Evolutionary conservation across 495 filamentous ascomycete species (phyloP).

Genomic region (Penicillium steckii): DNA sequence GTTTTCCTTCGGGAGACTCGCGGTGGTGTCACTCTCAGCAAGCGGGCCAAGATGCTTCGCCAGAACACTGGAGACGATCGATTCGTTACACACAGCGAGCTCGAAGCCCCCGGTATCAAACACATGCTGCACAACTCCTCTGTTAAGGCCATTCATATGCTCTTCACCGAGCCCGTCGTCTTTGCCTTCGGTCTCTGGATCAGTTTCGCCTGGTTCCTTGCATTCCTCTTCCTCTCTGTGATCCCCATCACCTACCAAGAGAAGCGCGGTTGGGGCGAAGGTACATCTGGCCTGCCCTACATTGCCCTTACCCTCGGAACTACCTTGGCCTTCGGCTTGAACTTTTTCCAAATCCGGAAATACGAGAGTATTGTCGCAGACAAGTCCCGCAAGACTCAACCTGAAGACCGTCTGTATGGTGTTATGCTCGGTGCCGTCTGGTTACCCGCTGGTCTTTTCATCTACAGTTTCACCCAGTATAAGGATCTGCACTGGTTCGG

Average conservation of each 20-base stretch:
- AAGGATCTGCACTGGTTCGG: constrained; percentile 61
- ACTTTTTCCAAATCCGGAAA: constrained; percentile 58
- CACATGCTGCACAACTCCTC: constrained; percentile 40
- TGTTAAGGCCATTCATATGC: constrained; percentile 62
- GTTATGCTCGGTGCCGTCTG: constrained; percentile 65
- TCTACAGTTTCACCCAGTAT: constrained; percentile 78
- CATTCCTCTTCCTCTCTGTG: constrained; percentile 76
- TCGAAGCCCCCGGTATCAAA: constrained; percentile 37
- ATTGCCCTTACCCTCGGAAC: constrained; percentile 66
- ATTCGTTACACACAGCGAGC: constrained; percentile 67
- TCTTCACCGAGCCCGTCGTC: constrained; percentile 73
- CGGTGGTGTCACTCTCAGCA: constrained; percentile 54
- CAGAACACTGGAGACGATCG: constrained; percentile 59
- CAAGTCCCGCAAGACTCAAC: constrained; percentile 51
- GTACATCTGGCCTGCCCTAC: constrained; percentile 72
- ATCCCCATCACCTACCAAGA: constrained; percentile 70
- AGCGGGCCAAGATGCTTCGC: constrained; percentile 56
- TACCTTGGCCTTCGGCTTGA: constrained; percentile 57
- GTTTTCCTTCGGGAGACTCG: constrained; percentile 72
- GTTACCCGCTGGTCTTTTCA: constrained; percentile 71
- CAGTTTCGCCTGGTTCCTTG: constrained; percentile 67
- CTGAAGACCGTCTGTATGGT: constrained; percentile 58
- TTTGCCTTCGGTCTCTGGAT: constrained; percentile 73
- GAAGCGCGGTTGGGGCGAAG: constrained; percentile 64
- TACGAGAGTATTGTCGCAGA: constrained; percentile 59